Base-by-base conservation (phyloP, 2,329 filamentous ascomycete species). In the Metarhizium anisopliae region DNA sequence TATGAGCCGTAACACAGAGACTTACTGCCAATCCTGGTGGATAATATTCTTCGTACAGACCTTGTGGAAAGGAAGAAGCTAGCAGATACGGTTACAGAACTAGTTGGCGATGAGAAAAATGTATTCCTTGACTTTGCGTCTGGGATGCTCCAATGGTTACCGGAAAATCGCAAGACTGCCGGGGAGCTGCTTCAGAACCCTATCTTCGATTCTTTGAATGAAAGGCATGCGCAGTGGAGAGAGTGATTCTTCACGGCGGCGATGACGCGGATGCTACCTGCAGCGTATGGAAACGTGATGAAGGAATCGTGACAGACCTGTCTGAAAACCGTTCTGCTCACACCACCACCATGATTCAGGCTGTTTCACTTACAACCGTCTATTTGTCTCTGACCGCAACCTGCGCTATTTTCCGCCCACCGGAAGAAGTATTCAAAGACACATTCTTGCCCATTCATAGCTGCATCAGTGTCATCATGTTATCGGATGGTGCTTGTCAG, bases 111-210 rank as follows among this genome's bases (percentile, higher is more conserved):
- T 13, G 64, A 63, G n/a, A 66, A 63, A 30, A 13, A 60, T 7
- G 6, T n/a, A 29, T 65, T 63, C 56, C 55, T 64, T 5, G 61
- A 64, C 47, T 55, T 63, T 56, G 60, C 61, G 53, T 51, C 45
- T 6, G 38, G 54, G n/a, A 64, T 67, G 62, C 60, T 66, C 11
- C 61, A 62, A 35, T 64, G 63, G 64, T 42, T 64, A 52, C 60
- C 61, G 4, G 63, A 63, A 29, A 61, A 62, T 47, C 60, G 59
- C 47, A 63, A 59, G 55, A 63, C 60, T 1, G 60, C 64, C 4
- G 58, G 55, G 32, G 61, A 66, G 56, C 58, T 65, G 0, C 30
- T 64, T 32, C 36, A 62, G 29, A 62, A 66, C 56, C 56, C 55
- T 2, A 60, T 63, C 40, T 61, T 66, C 42, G 1, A 45, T 20